These are phyloP conservation scores for Penicillium sp. DNA, from an alignment of 2,329 filamentous ascomycete genomes.

Conservation along the genomic window DNA sequence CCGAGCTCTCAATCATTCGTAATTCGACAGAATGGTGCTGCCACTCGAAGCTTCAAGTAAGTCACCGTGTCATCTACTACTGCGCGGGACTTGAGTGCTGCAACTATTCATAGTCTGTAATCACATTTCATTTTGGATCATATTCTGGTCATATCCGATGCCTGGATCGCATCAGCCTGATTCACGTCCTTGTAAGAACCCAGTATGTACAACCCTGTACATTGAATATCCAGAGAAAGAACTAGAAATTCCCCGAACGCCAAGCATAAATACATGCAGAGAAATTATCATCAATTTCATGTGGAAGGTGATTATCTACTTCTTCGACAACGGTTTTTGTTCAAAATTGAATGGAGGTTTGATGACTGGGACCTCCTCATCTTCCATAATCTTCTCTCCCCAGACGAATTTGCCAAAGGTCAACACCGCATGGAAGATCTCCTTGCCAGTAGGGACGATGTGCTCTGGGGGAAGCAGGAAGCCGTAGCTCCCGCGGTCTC, in stretches of 20 bases:
- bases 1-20: too few species aligned
- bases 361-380: not conserved
- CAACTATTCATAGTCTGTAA: not conserved
- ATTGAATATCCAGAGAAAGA: not conserved
- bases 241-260: not conserved
- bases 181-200: slow-evolving; percentile 6
- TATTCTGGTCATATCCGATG: not conserved
- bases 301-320: slow-evolving; percentile 37
- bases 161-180: slow-evolving; percentile 3
- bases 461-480: slow-evolving; percentile 86
- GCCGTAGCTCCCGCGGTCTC: slow-evolving; percentile 92
- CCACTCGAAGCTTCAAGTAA: slow-evolving; percentile 7
- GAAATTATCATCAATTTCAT: not conserved
- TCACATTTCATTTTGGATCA: slow-evolving; percentile 1
- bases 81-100: not conserved
- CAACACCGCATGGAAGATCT: slow-evolving; percentile 81
- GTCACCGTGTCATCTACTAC: too few species aligned
- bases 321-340: slow-evolving; percentile 20
- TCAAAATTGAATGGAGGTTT: slow-evolving; percentile 13
- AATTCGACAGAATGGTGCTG: not conserved
- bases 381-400: slow-evolving; percentile 18
- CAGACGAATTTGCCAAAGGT: slow-evolving; percentile 76
- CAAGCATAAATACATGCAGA: slow-evolving; percentile 8
- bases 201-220: slow-evolving; percentile 19
- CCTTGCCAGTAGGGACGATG: slow-evolving; percentile 87